These are phyloP conservation scores for Lippia alba DNA, from an alignment of 305 asterid species.

Conservation along the genomic window DNA sequence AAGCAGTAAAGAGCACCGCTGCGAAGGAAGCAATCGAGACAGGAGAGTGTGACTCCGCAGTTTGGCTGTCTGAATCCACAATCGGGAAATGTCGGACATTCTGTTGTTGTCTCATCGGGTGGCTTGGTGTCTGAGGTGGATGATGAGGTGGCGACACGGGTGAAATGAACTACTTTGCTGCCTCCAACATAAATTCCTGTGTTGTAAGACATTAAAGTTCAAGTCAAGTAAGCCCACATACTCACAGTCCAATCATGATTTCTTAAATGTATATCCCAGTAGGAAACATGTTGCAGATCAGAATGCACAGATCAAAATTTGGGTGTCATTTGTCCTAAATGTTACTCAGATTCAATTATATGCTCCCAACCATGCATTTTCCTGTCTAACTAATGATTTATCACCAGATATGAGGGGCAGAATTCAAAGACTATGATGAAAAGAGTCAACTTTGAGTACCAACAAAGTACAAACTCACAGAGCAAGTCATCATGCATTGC, in stretches of 20 bases:
- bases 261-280: no score
- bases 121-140: slow-evolving; percentile 46
- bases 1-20: slow-evolving; percentile 63
- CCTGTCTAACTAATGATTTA: not conserved
- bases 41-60: slow-evolving; percentile 70
- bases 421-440: not conserved
- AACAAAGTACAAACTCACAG: no score
- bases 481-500: not conserved
- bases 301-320: slow-evolving; percentile 1
- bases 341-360: slow-evolving; percentile 19
- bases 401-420: not conserved
- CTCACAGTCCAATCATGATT: no score
- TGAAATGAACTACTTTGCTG: slow-evolving; percentile 79
- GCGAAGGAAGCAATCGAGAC: slow-evolving; percentile 77
- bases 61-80: slow-evolving; percentile 76
- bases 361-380: not conserved
- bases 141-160: slow-evolving; percentile 53
- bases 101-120: slow-evolving; percentile 43
- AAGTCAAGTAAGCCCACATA: not conserved
- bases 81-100: slow-evolving; percentile 73
- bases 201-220: slow-evolving; percentile 27
- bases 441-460: slow-evolving; percentile 17
- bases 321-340: not conserved
- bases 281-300: not conserved
- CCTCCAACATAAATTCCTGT: slow-evolving; percentile 79